phyloP scores from a whole-genome alignment of 2,329 filamentous ascomycete species.

The Diaporthe velutina region DNA sequence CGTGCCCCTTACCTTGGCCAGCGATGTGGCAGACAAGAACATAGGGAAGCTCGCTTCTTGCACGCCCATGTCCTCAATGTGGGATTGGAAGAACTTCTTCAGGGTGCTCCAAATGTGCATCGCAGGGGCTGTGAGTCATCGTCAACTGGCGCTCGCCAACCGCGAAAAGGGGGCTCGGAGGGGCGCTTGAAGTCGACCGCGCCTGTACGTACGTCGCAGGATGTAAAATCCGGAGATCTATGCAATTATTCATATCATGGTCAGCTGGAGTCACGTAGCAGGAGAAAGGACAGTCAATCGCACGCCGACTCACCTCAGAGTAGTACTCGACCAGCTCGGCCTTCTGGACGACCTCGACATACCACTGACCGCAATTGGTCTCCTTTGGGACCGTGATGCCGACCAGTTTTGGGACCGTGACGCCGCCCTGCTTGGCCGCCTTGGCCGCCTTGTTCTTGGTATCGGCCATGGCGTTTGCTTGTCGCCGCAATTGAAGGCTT shows the following conservation, averaged over 20 bases:
- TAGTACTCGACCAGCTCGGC: slow-evolving; percentile 99
- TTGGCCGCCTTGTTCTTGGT: slow-evolving; percentile 23
- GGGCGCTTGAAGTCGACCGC: neutral
- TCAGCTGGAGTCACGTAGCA: neutral
- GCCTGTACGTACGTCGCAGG: slow-evolving; percentile 65
- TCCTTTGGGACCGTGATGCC: slow-evolving; percentile 51
- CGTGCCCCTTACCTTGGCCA: slow-evolving; percentile 81
- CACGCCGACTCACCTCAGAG: slow-evolving; percentile 50
- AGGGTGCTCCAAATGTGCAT: slow-evolving; percentile 78
- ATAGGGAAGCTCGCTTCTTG: slow-evolving; percentile 97
- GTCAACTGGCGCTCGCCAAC: slow-evolving; percentile 52
- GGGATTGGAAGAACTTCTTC: slow-evolving; percentile 75
- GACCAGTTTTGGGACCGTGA: slow-evolving; percentile 18
- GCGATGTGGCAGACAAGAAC: slow-evolving; percentile 91
- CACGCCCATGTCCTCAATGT: slow-evolving; percentile 92
- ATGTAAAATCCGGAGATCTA: slow-evolving; percentile 98
- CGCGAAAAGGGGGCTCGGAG: slow-evolving; percentile 50
- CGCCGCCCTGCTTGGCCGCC: neutral
- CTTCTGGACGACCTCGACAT: slow-evolving; percentile 97
- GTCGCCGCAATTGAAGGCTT: neutral
- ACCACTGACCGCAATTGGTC: slow-evolving; percentile 70
- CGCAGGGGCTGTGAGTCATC: slow-evolving; percentile 28
- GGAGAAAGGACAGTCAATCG: neutral
- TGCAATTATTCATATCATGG: slow-evolving; percentile 10
- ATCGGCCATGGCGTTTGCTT: slow-evolving; percentile 15